phyloP scores from a whole-genome alignment of 1,284 basidiomycete genomes.

The Pterulicium gracile region DNA sequence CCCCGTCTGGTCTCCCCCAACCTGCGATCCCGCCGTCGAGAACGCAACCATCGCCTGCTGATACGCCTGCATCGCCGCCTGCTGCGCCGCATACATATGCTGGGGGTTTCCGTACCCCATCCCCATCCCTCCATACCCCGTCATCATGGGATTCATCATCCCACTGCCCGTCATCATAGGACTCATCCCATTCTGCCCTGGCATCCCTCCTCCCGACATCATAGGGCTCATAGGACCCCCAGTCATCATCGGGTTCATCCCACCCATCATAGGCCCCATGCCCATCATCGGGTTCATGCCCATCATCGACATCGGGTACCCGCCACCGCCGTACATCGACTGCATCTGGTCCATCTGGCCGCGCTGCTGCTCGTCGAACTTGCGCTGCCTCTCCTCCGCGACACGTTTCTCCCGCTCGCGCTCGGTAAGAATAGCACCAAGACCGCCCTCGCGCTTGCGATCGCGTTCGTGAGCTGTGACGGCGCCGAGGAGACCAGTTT shows the following conservation, averaged over 20 bases:
- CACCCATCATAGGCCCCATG: constrained; percentile 28
- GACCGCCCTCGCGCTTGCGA: constrained; percentile 86
- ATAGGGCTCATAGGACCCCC: constrained; percentile 23
- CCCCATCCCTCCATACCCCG: constrained; percentile 55
- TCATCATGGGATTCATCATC: constrained; percentile 21
- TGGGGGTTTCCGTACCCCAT: constrained; percentile 56
- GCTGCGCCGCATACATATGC: constrained; percentile 85
- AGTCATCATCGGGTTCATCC: constrained; percentile 30
- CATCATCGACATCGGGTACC: constrained; percentile 49
- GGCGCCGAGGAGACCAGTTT: constrained; percentile 90
- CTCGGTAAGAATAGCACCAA: constrained; percentile 91
- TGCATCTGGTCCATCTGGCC: constrained; percentile 83
- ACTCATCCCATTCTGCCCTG: constrained; percentile 1
- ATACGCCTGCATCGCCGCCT: constrained; percentile 81
- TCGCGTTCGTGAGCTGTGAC: constrained; percentile 94
- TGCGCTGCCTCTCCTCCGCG: constrained; percentile 86
- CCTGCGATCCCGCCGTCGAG: constrained; percentile 68
- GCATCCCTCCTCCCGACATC: constrained; percentile 31
- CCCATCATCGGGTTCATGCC: constrained; percentile 45
- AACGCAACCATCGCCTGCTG: constrained; percentile 86
- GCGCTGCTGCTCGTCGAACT: constrained; percentile 82
- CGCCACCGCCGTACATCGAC: constrained; percentile 56
- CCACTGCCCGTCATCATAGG: constrained; percentile 25
- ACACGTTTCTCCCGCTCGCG: constrained; percentile 85
- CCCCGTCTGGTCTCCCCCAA: constrained; percentile 47